phyloP scores from a whole-genome alignment of 768 basidiomycete genomes.

The Austroboletus festivus region DNA sequence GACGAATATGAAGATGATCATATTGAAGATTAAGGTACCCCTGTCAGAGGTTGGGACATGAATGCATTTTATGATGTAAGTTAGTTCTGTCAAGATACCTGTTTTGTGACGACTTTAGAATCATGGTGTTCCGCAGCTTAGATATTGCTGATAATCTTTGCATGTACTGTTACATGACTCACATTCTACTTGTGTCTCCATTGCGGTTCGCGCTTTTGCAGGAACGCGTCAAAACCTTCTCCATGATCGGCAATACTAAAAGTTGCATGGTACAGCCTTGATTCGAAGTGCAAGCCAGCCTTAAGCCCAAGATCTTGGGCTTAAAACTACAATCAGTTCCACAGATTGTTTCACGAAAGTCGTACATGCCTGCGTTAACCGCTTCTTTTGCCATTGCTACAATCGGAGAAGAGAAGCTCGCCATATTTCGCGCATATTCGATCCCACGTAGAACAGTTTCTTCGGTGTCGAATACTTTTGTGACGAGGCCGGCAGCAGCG shows the following conservation, averaged over 20 bases:
- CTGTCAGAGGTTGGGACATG: too few relatives aligned
- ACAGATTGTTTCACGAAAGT: neutral
- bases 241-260: constrained; percentile 48
- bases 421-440: constrained; percentile 35
- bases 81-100: too few relatives aligned
- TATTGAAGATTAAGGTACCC: too few relatives aligned
- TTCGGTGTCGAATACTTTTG: constrained; percentile 38
- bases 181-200: constrained; percentile 40
- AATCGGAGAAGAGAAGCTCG: constrained; percentile 30
- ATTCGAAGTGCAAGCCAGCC: constrained; percentile 45
- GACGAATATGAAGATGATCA: too few relatives aligned
- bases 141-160: neutral
- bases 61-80: too few relatives aligned
- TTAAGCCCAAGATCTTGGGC: constrained; percentile 46
- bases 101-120: too few relatives aligned
- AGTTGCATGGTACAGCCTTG: constrained; percentile 47
- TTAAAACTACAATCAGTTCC: constrained; percentile 9
- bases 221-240: constrained; percentile 49
- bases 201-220: constrained; percentile 41
- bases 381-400: constrained; percentile 48
- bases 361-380: constrained; percentile 40
- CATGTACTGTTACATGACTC: neutral
- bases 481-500: constrained; percentile 45
- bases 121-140: too few relatives aligned
- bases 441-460: constrained; percentile 45